phyloP scores from a whole-genome alignment of 805 yeast species.

The Sugiyamaella floridensis region DNA sequence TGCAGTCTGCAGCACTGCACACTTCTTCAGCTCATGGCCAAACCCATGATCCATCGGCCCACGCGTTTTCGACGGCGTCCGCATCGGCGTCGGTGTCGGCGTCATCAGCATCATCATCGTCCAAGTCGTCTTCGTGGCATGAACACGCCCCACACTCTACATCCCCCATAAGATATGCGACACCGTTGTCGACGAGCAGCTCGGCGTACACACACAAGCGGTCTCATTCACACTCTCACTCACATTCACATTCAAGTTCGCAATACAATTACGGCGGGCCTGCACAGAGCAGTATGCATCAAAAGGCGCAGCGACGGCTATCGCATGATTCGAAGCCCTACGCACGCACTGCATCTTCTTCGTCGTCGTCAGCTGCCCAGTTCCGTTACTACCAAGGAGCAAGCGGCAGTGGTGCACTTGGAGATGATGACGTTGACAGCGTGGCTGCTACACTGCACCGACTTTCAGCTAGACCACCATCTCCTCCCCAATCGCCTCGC shows the following conservation, averaged over 20 bases:
- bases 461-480: constrained; percentile 16
- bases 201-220: background rate
- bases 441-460: background rate
- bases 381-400: background rate
- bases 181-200: background rate
- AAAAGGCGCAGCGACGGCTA: background rate
- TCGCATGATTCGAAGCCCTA: constrained; percentile 6
- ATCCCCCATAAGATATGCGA: background rate
- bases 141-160: background rate
- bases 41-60: too few relatives aligned
- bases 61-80: too few relatives aligned
- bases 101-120: background rate
- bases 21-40: too few relatives aligned
- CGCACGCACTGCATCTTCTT: background rate
- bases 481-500: constrained; percentile 8
- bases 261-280: background rate
- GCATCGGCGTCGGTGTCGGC: background rate
- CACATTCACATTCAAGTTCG: background rate
- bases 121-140: background rate
- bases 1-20: too few relatives aligned
- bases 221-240: background rate
- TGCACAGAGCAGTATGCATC: background rate
- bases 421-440: background rate
- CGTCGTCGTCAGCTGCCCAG: background rate
- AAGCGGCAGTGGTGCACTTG: background rate